A percentile compares a stretch with the other conserved stretches of the same genome.
Evolutionary conservation across 441 rosid genomes (phyloP).

Genomic region (Geranium incanum): DNA sequence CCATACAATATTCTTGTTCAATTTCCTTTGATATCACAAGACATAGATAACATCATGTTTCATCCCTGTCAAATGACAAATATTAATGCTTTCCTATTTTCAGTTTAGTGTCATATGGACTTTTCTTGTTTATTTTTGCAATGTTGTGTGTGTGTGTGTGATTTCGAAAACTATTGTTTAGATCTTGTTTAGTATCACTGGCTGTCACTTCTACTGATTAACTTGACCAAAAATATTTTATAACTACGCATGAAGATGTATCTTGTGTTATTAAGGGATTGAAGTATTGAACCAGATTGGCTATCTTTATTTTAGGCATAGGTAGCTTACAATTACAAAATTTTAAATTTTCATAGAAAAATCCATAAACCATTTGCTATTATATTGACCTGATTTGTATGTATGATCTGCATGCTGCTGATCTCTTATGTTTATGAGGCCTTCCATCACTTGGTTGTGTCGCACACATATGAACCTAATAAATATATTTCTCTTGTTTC

Average conservation of each 20-base stretch:
- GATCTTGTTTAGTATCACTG: not conserved
- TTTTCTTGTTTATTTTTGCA: not conserved
- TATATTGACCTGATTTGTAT: not conserved
- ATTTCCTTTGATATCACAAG: not conserved
- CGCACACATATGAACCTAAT: slow-evolving; percentile 1
- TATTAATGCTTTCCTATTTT: not conserved
- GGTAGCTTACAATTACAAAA: not conserved
- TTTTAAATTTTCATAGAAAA: not conserved
- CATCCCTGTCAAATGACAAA: not conserved
- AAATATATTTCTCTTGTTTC: slow-evolving; percentile 18
- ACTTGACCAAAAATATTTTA: not conserved
- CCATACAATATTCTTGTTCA: not conserved
- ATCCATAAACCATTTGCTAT: not conserved
- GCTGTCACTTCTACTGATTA: not conserved
- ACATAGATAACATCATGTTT: not conserved
- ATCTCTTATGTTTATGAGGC: not conserved
- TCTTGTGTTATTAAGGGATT: not conserved
- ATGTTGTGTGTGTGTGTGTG: not conserved
- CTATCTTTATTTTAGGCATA: not conserved
- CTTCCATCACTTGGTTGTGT: not conserved
- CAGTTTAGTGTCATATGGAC: not conserved
- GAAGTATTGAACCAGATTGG: not conserved
- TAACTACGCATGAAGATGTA: not conserved
- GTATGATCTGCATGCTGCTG: not conserved
- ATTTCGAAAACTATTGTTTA: not conserved